Base-by-base conservation (phyloP, 495 filamentous ascomycete species). In the Clohesyomyces aquaticus region DNA sequence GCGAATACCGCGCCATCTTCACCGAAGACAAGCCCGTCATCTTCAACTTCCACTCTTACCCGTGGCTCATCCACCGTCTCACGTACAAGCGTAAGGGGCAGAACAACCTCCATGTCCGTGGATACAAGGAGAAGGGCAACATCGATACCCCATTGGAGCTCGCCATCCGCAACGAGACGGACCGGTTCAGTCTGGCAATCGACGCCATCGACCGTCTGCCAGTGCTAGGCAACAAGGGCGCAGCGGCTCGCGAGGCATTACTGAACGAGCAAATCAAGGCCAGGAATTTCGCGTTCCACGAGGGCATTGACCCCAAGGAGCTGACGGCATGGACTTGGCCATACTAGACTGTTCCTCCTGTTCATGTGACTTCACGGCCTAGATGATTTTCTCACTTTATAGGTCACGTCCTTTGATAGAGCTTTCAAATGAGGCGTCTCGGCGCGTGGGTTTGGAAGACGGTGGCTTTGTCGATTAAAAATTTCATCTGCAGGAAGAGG, bases 41-140 rank as follows among this genome's bases (percentile, higher is more conserved):
- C 66, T 90, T 91, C 82, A 89, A 89, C 78, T 90, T 89, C 83
- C 87, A 91, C 76, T 85, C 81, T 18, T 89, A 91, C 74, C 88
- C 88, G 1, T 91, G 85, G 86, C 79, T 90, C 66, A 82, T 91
- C 41, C 86, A 90, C 75, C 80, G 87, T 25, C 72, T 91, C 58
- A 85, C 85, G 0, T 89, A 89, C 76, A 87, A 87, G 77, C 84
- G 86, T 0, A 82, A 82, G 0, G 86, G 85, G 14, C 80, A 80
- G 55, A 61, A 77, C 18, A 85, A 87, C 72, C 70, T 89, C 53
- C 86, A 88, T 67, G 87, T 90, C n/a, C 77, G 85, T 23, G 88
- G 86, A 0, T 90, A 90, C 76, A 83, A 80, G 68, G 87, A 90
- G 80, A 90, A 90, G 80, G 87, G 87, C 42, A 90, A 90, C 66